phyloP scores from a whole-genome alignment of 768 basidiomycete species.

The Lactarius psammicola region DNA sequence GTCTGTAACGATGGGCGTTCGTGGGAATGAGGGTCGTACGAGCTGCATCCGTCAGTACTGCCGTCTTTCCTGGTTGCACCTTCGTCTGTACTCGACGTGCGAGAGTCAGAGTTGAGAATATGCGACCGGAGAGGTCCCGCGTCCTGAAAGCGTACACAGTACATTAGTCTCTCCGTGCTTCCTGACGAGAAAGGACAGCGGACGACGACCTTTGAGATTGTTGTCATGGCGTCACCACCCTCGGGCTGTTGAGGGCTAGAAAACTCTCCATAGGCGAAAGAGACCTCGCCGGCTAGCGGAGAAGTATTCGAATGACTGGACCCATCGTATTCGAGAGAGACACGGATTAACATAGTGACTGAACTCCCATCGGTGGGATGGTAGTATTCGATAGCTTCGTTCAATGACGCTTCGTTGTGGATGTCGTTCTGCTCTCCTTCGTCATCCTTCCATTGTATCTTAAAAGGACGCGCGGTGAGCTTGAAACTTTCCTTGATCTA shows the following conservation, averaged over 20 bases:
- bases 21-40: neutral
- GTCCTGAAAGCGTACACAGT: neutral
- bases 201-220: conserved; percentile 68
- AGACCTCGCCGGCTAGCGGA: conserved; percentile 70
- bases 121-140: conserved; percentile 8
- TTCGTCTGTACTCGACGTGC: conserved; percentile 6
- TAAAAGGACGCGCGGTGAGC: conserved; percentile 64
- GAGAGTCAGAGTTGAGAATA: conserved; percentile 2
- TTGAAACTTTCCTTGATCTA: conserved; percentile 87
- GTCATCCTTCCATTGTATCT: conserved; percentile 83
- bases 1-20: conserved; percentile 7
- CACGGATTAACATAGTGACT: conserved; percentile 64
- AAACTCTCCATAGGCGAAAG: conserved; percentile 48
- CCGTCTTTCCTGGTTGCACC: neutral
- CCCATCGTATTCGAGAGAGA: conserved; percentile 86
- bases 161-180: conserved; percentile 10
- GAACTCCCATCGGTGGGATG: conserved; percentile 70
- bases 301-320: conserved; percentile 82
- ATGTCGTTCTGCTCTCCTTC: conserved; percentile 77
- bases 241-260: conserved; percentile 42
- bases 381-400: conserved; percentile 87
- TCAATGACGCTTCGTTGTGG: conserved; percentile 68
- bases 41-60: neutral
- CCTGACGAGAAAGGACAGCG: conserved; percentile 31
- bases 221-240: conserved; percentile 73